These are phyloP conservation scores for Solanum hybrid DNA, from an alignment of 305 asterid genomes.

Conservation along the genomic window DNA sequence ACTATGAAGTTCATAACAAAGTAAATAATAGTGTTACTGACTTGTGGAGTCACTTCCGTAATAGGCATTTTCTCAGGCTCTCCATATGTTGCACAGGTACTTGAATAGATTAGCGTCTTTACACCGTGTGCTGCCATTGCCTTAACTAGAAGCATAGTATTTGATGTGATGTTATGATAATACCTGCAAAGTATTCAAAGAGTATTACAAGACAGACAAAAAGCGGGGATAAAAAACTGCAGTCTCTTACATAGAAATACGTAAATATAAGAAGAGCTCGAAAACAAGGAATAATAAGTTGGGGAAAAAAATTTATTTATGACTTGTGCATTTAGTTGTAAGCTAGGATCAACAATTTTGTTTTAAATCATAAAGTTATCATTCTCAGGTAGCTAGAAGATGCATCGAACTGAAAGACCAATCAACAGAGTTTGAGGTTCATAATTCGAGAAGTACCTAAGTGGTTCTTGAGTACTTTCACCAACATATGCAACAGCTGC, in stretches of 20 bases:
- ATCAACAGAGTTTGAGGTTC: neutral
- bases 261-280: neutral
- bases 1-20: neutral
- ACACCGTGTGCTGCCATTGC: constrained; percentile 71
- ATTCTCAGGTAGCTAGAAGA: neutral
- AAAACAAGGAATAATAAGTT: neutral
- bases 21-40: constrained; percentile 14
- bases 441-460: constrained; percentile 32
- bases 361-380: neutral
- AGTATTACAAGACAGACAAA: neutral
- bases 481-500: constrained; percentile 98
- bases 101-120: constrained; percentile 79
- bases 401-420: neutral
- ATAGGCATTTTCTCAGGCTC: constrained; percentile 94
- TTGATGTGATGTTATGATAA: constrained; percentile 87
- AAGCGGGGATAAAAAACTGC: neutral
- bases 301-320: neutral
- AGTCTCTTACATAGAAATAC: neutral
- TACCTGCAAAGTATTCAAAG: constrained; percentile 34
- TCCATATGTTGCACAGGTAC: constrained; percentile 95
- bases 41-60: constrained; percentile 80
- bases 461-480: constrained; percentile 84
- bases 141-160: constrained; percentile 63
- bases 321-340: neutral
- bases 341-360: neutral